These are phyloP conservation scores for Quercus agrifolia DNA, from an alignment of 306 rosid species.

Conservation along the genomic window DNA sequence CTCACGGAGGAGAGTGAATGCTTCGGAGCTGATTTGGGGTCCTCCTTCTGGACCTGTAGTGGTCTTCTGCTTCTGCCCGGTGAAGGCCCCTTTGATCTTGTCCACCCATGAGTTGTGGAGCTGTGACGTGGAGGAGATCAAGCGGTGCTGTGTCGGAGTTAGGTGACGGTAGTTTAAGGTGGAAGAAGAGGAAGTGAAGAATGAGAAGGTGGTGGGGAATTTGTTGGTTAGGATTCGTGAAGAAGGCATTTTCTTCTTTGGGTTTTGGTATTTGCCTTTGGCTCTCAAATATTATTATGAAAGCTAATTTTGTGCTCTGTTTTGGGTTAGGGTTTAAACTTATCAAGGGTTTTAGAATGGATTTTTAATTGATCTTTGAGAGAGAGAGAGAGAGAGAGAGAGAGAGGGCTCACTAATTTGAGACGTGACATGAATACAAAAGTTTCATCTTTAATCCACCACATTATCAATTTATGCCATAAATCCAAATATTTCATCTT, in stretches of 20 bases:
- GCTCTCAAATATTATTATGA: background rate
- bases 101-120: slow-evolving; percentile 68
- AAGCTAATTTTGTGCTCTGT: background rate
- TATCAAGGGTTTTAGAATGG: background rate
- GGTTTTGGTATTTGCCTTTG: background rate
- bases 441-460: accelerated
- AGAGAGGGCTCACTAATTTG: no score
- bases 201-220: background rate
- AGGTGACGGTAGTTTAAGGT: background rate
- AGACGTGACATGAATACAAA: no score
- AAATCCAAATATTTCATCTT: accelerated
- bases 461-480: accelerated
- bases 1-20: slow-evolving; percentile 66
- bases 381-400: no score
- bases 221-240: slow-evolving; percentile 34
- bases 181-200: slow-evolving; percentile 1
- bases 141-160: slow-evolving; percentile 37
- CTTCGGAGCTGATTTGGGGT: slow-evolving; percentile 33
- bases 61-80: slow-evolving; percentile 43
- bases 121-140: slow-evolving; percentile 55
- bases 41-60: slow-evolving; percentile 21
- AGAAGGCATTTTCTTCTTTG: slow-evolving; percentile 29
- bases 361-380: no score
- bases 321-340: background rate
- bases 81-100: slow-evolving; percentile 72